phyloP scores from a whole-genome alignment of 805 yeast species.

The Grigorovia jiainica region DNA sequence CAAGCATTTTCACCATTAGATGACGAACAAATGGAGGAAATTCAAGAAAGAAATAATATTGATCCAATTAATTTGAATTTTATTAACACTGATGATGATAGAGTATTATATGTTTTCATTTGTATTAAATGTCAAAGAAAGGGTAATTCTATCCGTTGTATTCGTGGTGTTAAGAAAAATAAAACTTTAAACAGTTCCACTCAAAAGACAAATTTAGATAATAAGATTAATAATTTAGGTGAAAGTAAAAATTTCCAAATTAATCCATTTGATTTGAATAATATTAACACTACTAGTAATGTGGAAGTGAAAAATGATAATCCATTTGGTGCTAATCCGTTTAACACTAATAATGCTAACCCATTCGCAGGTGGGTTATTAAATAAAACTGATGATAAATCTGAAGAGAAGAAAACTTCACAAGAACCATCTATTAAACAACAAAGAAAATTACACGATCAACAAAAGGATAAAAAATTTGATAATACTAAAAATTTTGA shows the following conservation, averaged over 20 bases:
- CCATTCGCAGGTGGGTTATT: conserved; percentile 11
- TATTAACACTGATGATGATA: conserved; percentile 54
- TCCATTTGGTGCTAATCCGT: conserved; percentile 27
- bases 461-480: conserved; percentile 14
- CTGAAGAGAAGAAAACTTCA: background rate
- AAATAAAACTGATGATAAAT: background rate
- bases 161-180: conserved; percentile 67
- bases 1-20: conserved; percentile 81
- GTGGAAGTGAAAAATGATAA: conserved; percentile 6
- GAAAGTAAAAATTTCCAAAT: conserved; percentile 34
- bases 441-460: conserved; percentile 25
- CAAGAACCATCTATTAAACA: conserved; percentile 27
- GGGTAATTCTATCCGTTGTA: conserved; percentile 61
- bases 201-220: conserved; percentile 5
- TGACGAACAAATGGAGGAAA: conserved; percentile 16
- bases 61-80: conserved; percentile 9
- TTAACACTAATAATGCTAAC: conserved; percentile 32
- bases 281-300: conserved; percentile 1
- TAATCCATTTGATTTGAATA: conserved; percentile 26
- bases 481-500: conserved; percentile 35
- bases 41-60: conserved; percentile 9
- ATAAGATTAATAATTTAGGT: conserved; percentile 32
- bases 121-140: conserved; percentile 67
- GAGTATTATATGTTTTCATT: conserved; percentile 71
- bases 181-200: conserved; percentile 24